Percentiles rank a stretch among this genome's conserved stretches.
phyloP scores from a whole-genome alignment of 2,329 filamentous ascomycete genomes.

The Verticillium alfalfae region DNA sequence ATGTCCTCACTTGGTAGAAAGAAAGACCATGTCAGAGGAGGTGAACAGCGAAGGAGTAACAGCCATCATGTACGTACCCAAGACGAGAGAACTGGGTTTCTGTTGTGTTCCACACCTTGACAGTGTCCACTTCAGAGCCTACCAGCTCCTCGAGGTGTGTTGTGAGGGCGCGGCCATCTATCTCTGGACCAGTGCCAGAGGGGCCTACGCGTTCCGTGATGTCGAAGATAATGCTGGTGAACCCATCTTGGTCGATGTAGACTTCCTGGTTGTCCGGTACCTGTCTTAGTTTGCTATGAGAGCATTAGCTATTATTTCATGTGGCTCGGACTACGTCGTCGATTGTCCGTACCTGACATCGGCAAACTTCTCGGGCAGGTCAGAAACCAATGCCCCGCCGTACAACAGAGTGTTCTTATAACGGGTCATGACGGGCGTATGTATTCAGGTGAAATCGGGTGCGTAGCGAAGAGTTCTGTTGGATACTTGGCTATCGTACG shows the following conservation, averaged over 20 bases:
- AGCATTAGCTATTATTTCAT: background rate
- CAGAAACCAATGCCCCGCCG: slow-evolving; percentile 65
- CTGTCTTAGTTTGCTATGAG: slow-evolving; percentile 60
- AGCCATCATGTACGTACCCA: slow-evolving; percentile 30
- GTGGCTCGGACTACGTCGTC: background rate
- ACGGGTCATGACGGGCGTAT: slow-evolving; percentile 33
- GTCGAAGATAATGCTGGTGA: slow-evolving; percentile 84
- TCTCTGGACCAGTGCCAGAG: slow-evolving; percentile 47
- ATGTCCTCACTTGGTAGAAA: slow-evolving; percentile 33
- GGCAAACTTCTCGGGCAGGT: slow-evolving; percentile 62
- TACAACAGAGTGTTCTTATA: slow-evolving; percentile 60
- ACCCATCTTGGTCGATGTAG: slow-evolving; percentile 77
- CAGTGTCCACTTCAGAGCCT: slow-evolving; percentile 54
- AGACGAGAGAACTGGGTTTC: slow-evolving; percentile 53
- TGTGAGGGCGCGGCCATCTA: slow-evolving; percentile 65
- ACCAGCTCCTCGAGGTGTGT: slow-evolving; percentile 66
- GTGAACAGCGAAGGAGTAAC: background rate
- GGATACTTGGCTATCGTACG: background rate
- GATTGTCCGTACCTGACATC: slow-evolving; percentile 60
- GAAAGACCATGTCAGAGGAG: background rate
- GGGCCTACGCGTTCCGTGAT: slow-evolving; percentile 74
- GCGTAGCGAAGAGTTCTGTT: background rate
- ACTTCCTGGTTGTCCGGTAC: slow-evolving; percentile 89
- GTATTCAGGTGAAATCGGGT: background rate
- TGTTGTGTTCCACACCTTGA: slow-evolving; percentile 63